A percentile compares a stretch with the other conserved stretches of the same genome.
phyloP scores from a whole-genome alignment of 2,329 filamentous ascomycete genomes.

The Sporothrix luriei region DNA sequence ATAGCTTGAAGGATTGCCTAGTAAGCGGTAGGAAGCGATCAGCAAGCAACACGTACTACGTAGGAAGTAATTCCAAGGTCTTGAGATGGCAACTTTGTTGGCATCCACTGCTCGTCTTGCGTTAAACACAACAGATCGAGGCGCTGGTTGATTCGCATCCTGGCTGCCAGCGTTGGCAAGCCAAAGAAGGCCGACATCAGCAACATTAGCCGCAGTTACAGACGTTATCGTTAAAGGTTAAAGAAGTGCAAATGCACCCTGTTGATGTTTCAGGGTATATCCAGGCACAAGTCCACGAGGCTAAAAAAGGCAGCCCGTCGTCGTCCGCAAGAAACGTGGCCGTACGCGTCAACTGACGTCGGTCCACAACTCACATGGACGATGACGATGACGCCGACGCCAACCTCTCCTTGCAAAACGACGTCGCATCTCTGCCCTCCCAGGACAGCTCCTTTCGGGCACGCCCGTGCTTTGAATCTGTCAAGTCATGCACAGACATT shows the following conservation, averaged over 20 bases:
- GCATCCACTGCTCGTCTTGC: background rate
- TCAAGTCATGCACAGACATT: background rate
- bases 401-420: background rate
- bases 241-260: background rate
- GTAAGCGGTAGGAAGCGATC: no score
- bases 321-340: background rate
- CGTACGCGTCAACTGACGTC: no score
- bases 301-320: conserved; percentile 6
- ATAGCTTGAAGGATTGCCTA: background rate
- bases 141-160: background rate
- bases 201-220: background rate
- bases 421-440: conserved; percentile 14
- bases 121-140: background rate
- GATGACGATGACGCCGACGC: background rate
- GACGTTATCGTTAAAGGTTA: background rate
- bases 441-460: background rate
- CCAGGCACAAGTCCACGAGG: background rate
- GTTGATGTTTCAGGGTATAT: no score
- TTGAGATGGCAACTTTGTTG: background rate
- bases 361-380: background rate
- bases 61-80: no score
- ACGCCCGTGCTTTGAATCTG: background rate
- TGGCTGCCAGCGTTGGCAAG: background rate
- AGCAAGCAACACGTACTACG: no score
- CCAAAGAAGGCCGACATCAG: background rate